Evolutionary conservation across 208 protist genomes (phyloP).

Genomic region (Leptomonas pyrrhocoris): DNA sequence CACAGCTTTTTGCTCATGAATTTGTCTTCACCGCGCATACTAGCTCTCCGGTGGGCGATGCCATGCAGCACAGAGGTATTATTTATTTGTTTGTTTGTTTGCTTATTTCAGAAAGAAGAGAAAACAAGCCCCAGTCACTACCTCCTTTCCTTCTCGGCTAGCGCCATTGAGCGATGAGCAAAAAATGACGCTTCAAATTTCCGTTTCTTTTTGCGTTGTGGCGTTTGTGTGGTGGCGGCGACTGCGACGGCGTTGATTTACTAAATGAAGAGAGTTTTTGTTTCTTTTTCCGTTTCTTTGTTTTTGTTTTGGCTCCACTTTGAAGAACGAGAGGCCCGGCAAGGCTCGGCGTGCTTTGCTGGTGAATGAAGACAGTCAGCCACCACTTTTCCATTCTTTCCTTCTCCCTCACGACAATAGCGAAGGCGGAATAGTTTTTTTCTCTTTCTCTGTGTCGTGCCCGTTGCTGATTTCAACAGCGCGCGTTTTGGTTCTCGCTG

Average conservation of each 20-base stretch:
- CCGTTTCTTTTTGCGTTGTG: not conserved
- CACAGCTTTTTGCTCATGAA: not conserved
- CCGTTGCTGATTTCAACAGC: too few relatives aligned
- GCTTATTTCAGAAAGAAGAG: not conserved
- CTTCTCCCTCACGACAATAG: too few relatives aligned
- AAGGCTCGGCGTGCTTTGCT: too few relatives aligned
- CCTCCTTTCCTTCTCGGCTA: constrained; percentile 11
- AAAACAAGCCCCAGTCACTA: constrained; percentile 5
- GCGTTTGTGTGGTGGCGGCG: not conserved
- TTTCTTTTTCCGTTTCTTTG: not conserved
- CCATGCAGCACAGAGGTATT: too few relatives aligned
- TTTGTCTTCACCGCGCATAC: not conserved
- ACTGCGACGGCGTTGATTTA: not conserved
- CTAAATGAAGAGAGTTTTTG: not conserved
- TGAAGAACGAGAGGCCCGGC: too few relatives aligned
- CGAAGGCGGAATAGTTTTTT: too few relatives aligned
- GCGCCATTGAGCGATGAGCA: not conserved
- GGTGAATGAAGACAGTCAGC: too few relatives aligned
- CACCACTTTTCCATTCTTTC: too few relatives aligned
- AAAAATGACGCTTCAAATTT: not conserved
- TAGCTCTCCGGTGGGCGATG: not conserved
- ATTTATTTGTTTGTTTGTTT: too few relatives aligned
- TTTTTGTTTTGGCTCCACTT: not conserved
- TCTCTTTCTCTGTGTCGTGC: too few relatives aligned
- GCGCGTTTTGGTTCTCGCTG: too few relatives aligned